Evolutionary conservation across 495 filamentous ascomycete species (phyloP).

Genomic region (Trichoderma virens): DNA sequence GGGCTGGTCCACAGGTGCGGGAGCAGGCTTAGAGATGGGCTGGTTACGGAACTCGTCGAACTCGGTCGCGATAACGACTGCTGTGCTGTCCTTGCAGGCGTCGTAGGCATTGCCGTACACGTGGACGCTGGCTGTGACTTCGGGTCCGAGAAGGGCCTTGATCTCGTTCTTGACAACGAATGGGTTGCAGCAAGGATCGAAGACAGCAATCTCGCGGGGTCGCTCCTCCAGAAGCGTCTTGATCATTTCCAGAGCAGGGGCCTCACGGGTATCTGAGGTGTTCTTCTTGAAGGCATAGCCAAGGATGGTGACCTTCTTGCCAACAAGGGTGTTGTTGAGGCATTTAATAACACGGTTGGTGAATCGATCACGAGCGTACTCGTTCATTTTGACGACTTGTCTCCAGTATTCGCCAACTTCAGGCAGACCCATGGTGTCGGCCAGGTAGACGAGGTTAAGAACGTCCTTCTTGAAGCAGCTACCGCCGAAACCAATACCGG

Average conservation of each 20-base stretch:
- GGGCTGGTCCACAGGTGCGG: constrained; percentile 3
- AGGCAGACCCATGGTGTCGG: constrained; percentile 58
- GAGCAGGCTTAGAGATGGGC: neutral
- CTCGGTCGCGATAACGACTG: constrained; percentile 55
- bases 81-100: constrained; percentile 45
- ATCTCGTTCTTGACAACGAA: constrained; percentile 35
- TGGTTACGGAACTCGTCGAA: constrained; percentile 52
- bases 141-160: constrained; percentile 23
- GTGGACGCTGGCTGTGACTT: constrained; percentile 30
- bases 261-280: constrained; percentile 70
- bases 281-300: constrained; percentile 81
- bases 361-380: constrained; percentile 65
- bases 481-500: constrained; percentile 72
- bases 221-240: constrained; percentile 55
- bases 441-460: constrained; percentile 65
- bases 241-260: constrained; percentile 61
- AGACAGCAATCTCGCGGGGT: constrained; percentile 60
- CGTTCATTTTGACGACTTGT: constrained; percentile 66
- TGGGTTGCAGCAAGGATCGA: constrained; percentile 58
- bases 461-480: constrained; percentile 82
- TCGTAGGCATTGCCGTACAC: constrained; percentile 42
- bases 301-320: constrained; percentile 66
- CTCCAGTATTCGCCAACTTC: constrained; percentile 75
- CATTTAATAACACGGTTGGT: constrained; percentile 53
- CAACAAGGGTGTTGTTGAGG: constrained; percentile 59